Evolutionary conservation across 108 stramenopile species (phyloP).

Genomic region (Pseudonitzschia delicatissima): DNA sequence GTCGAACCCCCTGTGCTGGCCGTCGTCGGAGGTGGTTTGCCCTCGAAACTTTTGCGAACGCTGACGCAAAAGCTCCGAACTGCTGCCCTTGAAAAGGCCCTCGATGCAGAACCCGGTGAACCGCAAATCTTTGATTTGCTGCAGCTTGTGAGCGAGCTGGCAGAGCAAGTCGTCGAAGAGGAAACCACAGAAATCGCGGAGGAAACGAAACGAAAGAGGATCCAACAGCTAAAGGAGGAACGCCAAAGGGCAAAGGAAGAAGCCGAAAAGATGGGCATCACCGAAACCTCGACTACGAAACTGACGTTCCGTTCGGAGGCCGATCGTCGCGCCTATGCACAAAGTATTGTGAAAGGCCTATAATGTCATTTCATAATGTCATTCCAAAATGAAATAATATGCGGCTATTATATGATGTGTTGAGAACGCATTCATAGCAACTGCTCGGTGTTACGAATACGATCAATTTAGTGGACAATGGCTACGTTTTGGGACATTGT

Average conservation of each 20-base stretch:
- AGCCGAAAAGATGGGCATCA: not conserved
- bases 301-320: not conserved
- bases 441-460: too few species aligned
- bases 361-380: too few species aligned
- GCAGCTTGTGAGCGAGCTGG: slow-evolving; percentile 10
- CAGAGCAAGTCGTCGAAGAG: slow-evolving; percentile 5
- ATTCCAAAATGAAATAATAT: too few species aligned
- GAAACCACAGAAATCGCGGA: slow-evolving; percentile 6
- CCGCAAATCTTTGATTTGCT: slow-evolving; percentile 23
- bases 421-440: too few species aligned
- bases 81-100: not conserved
- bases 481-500: not conserved
- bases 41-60: not conserved
- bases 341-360: not conserved
- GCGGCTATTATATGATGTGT: too few species aligned
- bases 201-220: not conserved
- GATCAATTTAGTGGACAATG: not conserved
- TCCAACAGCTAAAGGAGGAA: too few species aligned
- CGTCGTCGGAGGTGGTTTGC: slow-evolving; percentile 20
- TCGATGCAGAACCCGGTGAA: slow-evolving; percentile 10
- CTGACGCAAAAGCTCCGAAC: slow-evolving; percentile 1
- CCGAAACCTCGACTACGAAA: not conserved
- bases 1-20: slow-evolving; percentile 22
- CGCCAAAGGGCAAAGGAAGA: too few species aligned
- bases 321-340: slow-evolving; percentile 20